Percentiles rank a stretch among this genome's conserved stretches.
These are phyloP conservation scores for Halenospora varia DNA, from an alignment of 495 filamentous ascomycete species.

Conservation along the genomic window DNA sequence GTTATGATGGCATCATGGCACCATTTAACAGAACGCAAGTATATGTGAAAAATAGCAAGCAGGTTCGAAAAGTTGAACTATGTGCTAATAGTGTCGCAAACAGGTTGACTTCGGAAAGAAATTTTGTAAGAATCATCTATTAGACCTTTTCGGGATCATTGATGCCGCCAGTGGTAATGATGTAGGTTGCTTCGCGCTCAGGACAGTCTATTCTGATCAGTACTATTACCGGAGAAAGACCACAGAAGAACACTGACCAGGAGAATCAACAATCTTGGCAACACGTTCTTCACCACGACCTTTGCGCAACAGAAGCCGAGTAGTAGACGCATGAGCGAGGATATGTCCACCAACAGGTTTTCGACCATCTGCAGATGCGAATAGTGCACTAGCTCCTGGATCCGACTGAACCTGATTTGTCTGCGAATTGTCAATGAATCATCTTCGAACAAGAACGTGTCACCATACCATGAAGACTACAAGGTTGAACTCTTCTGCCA, in stretches of 20 bases:
- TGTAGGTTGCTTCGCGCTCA: slow-evolving; percentile 72
- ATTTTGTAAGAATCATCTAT: not conserved
- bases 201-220: slow-evolving; percentile 54
- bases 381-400: slow-evolving; percentile 76
- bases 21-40: too few relatives aligned
- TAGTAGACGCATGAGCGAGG: slow-evolving; percentile 74
- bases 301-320: slow-evolving; percentile 69
- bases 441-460: not conserved
- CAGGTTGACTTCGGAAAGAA: too few relatives aligned
- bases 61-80: too few relatives aligned
- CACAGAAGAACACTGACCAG: slow-evolving; percentile 42
- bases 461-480: slow-evolving; percentile 62
- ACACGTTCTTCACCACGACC: slow-evolving; percentile 76
- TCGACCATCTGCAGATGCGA: slow-evolving; percentile 71
- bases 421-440: slow-evolving; percentile 29
- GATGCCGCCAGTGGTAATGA: slow-evolving; percentile 77
- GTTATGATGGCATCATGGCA: too few relatives aligned
- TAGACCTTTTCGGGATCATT: slow-evolving; percentile 61
- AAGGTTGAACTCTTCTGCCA: slow-evolving; percentile 80
- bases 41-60: not conserved
- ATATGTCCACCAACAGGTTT: slow-evolving; percentile 77
- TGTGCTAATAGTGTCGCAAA: too few relatives aligned
- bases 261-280: slow-evolving; percentile 76
- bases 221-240: not conserved
- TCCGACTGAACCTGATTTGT: slow-evolving; percentile 82